These are phyloP conservation scores for Coemansia sp. DNA, from an alignment of 192 early-diverging fungal species.

Conservation along the genomic window DNA sequence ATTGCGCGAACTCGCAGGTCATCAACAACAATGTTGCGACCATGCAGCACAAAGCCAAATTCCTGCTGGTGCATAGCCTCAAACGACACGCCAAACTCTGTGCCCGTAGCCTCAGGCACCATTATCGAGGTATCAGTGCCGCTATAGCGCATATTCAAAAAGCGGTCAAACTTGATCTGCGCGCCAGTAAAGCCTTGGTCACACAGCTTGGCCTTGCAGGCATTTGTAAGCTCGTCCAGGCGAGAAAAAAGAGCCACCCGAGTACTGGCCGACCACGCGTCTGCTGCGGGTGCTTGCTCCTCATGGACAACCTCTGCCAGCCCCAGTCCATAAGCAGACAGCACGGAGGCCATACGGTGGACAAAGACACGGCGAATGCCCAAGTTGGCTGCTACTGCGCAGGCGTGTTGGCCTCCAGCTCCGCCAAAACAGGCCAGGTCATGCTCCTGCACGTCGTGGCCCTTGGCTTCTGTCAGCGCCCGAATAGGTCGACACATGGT, in stretches of 20 bases:
- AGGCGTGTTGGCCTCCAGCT: conserved; percentile 94
- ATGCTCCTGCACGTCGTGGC: conserved; percentile 81
- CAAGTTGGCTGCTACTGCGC: conserved; percentile 82
- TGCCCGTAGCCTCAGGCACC: conserved; percentile 65
- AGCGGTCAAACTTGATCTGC: conserved; percentile 62
- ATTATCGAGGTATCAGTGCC: conserved; percentile 92
- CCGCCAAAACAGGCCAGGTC: conserved; percentile 91
- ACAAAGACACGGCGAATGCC: conserved; percentile 85
- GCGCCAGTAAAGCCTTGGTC: conserved; percentile 67
- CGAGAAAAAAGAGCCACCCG: conserved; percentile 54
- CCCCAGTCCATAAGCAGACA: conserved; percentile 90
- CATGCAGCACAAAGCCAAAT: conserved; percentile 89
- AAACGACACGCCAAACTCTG: conserved; percentile 65
- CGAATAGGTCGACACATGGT: conserved; percentile 94
- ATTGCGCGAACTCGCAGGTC: conserved; percentile 89
- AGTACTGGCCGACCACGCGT: conserved; percentile 40
- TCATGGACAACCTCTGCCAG: conserved; percentile 93
- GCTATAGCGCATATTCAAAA: conserved; percentile 86
- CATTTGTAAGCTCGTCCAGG: conserved; percentile 45
- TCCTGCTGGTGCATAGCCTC: conserved; percentile 80
- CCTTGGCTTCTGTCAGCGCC: conserved; percentile 87
- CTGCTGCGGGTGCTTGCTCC: conserved; percentile 75
- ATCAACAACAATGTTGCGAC: conserved; percentile 80
- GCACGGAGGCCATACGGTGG: conserved; percentile 83
- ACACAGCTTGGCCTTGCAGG: conserved; percentile 55